phyloP scores from a whole-genome alignment of 148 eudicot genomes.

The Rhododendron vialii region DNA sequence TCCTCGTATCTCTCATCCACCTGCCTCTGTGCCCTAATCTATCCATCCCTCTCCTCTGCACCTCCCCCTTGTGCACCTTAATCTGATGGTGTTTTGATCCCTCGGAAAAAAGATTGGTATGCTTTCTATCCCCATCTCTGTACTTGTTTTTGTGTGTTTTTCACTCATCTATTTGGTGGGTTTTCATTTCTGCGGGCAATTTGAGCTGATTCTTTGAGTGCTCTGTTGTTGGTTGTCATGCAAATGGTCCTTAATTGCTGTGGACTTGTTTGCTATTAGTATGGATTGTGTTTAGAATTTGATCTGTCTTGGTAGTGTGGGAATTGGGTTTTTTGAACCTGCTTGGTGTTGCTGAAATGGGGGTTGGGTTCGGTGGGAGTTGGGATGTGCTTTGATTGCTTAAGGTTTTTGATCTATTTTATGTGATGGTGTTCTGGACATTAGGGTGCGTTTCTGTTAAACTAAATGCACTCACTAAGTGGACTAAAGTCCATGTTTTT shows the following conservation, averaged over 20 bases:
- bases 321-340: constrained; percentile 4
- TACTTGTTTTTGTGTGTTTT: constrained; percentile 7
- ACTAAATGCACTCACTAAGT: neutral
- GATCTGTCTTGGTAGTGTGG: neutral
- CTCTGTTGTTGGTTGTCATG: neutral
- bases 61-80: neutral
- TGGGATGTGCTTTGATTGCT: neutral
- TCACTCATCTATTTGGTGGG: constrained; percentile 7
- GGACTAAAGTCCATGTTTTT: neutral
- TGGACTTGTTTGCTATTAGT: neutral
- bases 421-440: neutral
- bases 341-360: constrained; percentile 7
- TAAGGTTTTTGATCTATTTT: neutral
- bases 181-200: constrained; percentile 7
- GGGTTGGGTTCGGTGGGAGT: constrained; percentile 6
- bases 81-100: constrained; percentile 19
- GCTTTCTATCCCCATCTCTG: neutral
- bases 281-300: neutral
- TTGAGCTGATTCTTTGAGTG: constrained; percentile 10
- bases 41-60: constrained; percentile 6
- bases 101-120: constrained; percentile 19
- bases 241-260: constrained; percentile 7
- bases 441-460: neutral
- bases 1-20: constrained; percentile 27
- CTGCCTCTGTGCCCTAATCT: constrained; percentile 35